These are phyloP conservation scores for Rutstroemia sp. DNA, from an alignment of 2,329 filamentous ascomycete species.

Conservation along the genomic window DNA sequence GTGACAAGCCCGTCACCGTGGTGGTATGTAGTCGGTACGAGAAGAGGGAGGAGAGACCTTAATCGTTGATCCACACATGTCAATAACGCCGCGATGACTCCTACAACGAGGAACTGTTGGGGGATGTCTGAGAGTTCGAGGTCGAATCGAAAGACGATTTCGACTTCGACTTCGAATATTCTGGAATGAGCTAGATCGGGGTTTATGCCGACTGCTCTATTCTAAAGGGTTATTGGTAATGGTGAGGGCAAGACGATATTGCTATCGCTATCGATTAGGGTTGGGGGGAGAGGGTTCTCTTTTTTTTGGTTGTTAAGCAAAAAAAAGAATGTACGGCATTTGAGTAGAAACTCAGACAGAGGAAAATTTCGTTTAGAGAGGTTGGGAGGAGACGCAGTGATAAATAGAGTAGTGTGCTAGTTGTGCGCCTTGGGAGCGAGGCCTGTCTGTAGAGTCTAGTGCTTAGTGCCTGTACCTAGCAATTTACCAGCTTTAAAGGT, in stretches of 20 bases:
- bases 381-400: too few relatives aligned
- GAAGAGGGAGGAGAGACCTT: slow-evolving; percentile 30
- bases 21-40: slow-evolving; percentile 32
- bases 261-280: too few relatives aligned
- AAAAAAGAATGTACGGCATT: not conserved
- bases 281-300: not conserved
- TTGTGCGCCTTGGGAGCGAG: too few relatives aligned
- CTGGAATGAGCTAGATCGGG: slow-evolving; percentile 23
- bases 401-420: too few relatives aligned
- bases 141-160: slow-evolving; percentile 23
- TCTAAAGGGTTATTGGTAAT: not conserved
- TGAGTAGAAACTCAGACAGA: slow-evolving; percentile 1
- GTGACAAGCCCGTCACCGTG: slow-evolving; percentile 29
- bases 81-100: slow-evolving; percentile 26
- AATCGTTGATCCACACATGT: slow-evolving; percentile 32
- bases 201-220: not conserved
- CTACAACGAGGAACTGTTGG: slow-evolving; percentile 18
- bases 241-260: not conserved
- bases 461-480: too few relatives aligned
- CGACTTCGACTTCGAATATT: slow-evolving; percentile 24
- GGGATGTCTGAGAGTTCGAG: slow-evolving; percentile 11
- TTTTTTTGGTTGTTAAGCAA: not conserved
- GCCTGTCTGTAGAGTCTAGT: too few relatives aligned
- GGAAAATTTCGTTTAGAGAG: too few relatives aligned
- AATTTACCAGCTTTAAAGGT: too few relatives aligned